Evolutionary conservation across 129 eudicot species (phyloP), one percentile per base, ranked within the genome.

Genomic region (Artemisia annua): DNA sequence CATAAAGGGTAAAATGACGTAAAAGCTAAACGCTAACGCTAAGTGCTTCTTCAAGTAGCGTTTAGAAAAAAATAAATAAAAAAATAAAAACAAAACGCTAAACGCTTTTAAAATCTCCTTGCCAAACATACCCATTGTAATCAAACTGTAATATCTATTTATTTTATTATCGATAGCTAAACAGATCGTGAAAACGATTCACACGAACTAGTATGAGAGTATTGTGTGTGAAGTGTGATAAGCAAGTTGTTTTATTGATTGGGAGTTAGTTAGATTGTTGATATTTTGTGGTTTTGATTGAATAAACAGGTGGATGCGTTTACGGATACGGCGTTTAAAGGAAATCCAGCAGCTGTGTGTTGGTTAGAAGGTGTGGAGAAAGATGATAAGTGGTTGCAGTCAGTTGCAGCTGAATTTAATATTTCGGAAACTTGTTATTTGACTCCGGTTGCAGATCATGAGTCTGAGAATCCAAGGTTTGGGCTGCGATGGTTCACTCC

Each of bases 291-390:
- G 4, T 30, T 14, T 68, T 17, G 11, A 14, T 48, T n/a, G 32
- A 53, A 57, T 12, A 5, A 65, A 75, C 84, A 90, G 93, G 88
- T 90, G 65, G 88, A 89, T 67, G 97, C 98, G 3, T 93, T 93
- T 59, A 88, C 97, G 0, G 89, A 84, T 20, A 39, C 77, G 30
- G 86, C 95, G 32, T 93, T 87, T 80, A 93, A 90, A 83, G 98
- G 98, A 22, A 93, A 93, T 73, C 98, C 97, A 54, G 98, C 97
- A 46, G 98, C 92, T 10, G 97, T 90, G 13, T 93, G 98, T 61
- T 79, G 85, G 81, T 77, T 94, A 72, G 91, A 86, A 50, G 92
- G 60, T 7, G 18, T 67, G n/a, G 88, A 84, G 54, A 85, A 75
- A 73, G 91, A 84, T 13, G 96, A 90, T 19, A 72, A 67, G 58